A percentile compares a stretch with the other conserved stretches of the same genome.
phyloP scores from a whole-genome alignment of 495 filamentous ascomycete species.

The Chaetomium cochliodes region DNA sequence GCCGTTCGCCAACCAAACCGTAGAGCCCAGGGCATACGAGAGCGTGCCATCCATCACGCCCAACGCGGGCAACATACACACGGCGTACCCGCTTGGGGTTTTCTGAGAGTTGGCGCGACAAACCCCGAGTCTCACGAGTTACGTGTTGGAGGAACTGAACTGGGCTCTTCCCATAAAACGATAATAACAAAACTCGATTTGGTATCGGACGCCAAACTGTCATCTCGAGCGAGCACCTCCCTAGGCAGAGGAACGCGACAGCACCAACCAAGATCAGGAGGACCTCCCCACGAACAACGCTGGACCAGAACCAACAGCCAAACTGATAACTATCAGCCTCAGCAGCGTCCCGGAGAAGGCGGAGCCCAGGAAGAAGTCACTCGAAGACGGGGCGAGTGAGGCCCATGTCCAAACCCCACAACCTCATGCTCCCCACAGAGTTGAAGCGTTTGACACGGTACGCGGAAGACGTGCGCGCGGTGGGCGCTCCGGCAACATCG shows the following conservation, averaged over 20 bases:
- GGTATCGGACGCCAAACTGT: background rate
- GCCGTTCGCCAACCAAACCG: conserved; percentile 36
- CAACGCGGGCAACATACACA: conserved; percentile 40
- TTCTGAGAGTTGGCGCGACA: conserved; percentile 2
- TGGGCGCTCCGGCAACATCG: background rate
- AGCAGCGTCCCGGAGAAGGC: conserved; percentile 28
- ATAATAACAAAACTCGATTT: background rate
- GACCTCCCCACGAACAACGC: conserved; percentile 16
- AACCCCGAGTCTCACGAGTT: background rate
- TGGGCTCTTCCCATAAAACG: background rate
- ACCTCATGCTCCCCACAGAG: background rate
- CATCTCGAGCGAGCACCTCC: background rate
- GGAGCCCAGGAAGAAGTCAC: conserved; percentile 62
- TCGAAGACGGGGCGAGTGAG: background rate
- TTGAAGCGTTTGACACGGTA: background rate
- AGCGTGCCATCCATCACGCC: conserved; percentile 47
- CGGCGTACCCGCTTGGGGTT: conserved; percentile 48
- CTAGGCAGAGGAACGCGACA: conserved; percentile 22
- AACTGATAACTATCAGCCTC: background rate
- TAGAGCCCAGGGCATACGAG: conserved; percentile 37
- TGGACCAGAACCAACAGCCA: background rate
- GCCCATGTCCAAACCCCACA: background rate
- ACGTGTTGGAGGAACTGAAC: background rate
- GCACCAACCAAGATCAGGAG: conserved; percentile 26
- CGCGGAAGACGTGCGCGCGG: background rate